Conservation (phyloP, 1,284 basidiomycete genomes). For the Fomitiporia mediterranea region DNA sequence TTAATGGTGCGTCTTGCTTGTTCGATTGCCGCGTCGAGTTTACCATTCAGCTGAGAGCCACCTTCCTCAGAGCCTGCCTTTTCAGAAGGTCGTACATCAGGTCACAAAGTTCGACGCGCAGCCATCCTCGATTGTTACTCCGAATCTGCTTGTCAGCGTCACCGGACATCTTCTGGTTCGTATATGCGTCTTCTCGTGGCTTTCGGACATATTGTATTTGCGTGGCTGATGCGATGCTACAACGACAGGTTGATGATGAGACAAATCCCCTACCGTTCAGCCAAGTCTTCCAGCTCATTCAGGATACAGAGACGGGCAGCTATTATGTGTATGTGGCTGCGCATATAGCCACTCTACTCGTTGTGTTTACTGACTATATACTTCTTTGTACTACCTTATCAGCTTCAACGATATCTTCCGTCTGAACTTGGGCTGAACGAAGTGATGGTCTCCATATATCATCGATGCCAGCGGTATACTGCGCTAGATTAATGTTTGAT, state of each 20-base stretch:
- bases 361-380: conserved; percentile 7
- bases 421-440: conserved; percentile 35
- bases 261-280: conserved; percentile 81
- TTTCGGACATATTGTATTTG: neutral
- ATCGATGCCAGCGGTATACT: neutral
- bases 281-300: conserved; percentile 88
- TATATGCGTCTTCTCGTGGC: conserved; percentile 14
- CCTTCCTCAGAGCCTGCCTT: conserved; percentile 65
- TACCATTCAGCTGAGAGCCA: conserved; percentile 5
- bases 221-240: neutral
- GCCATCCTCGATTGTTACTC: conserved; percentile 63
- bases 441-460: neutral
- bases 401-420: conserved; percentile 89
- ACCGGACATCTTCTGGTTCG: conserved; percentile 80
- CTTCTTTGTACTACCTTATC: conserved; percentile 7
- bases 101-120: conserved; percentile 87
- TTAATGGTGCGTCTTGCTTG: conserved; percentile 53
- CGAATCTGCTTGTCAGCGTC: conserved; percentile 81
- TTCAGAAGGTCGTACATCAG: conserved; percentile 78
- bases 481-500: conserved; percentile 14
- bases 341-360: conserved; percentile 9
- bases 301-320: conserved; percentile 63
- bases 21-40: neutral
- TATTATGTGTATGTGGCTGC: conserved; percentile 76
- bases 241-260: conserved; percentile 69